Percentiles rank a stretch among this genome's conserved stretches.
Evolutionary conservation across 192 early-diverging fungal species (phyloP).

Genomic region (Globomyces pollinis-pini): DNA sequence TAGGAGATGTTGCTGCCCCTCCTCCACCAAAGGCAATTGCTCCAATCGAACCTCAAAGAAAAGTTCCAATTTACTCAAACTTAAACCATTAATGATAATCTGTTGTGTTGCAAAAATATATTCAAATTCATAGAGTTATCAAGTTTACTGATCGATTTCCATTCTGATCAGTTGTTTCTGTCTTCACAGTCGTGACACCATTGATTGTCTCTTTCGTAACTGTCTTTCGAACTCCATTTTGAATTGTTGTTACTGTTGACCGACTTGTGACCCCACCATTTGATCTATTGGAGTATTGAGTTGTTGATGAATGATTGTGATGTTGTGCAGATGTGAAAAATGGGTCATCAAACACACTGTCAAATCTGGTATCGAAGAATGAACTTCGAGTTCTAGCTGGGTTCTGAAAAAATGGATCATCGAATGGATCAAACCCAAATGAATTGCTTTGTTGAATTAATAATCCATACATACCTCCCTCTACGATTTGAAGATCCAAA

Average conservation of each 20-base stretch:
- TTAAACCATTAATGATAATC: no score
- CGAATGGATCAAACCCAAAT: background rate
- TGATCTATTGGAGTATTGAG: background rate
- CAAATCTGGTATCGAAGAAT: background rate
- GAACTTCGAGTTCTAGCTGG: no score
- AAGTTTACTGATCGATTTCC: no score
- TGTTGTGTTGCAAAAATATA: no score
- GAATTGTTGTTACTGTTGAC: conserved; percentile 2
- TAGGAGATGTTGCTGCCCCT: no score
- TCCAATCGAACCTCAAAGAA: background rate
- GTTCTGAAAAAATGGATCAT: background rate
- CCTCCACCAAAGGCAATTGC: background rate
- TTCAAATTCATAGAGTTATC: no score
- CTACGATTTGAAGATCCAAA: background rate
- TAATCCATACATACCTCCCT: no score
- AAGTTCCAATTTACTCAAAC: conserved; percentile 4
- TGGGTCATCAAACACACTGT: background rate
- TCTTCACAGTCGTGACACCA: conserved; percentile 7
- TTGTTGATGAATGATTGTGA: background rate
- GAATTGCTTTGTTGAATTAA: background rate
- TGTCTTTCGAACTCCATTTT: background rate
- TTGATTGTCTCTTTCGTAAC: background rate
- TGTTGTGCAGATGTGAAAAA: background rate
- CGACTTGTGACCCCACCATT: background rate
- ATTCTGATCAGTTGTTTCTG: background rate